Evolutionary conservation across 768 basidiomycete species (phyloP).

Genomic region (Boletus fagicola): DNA sequence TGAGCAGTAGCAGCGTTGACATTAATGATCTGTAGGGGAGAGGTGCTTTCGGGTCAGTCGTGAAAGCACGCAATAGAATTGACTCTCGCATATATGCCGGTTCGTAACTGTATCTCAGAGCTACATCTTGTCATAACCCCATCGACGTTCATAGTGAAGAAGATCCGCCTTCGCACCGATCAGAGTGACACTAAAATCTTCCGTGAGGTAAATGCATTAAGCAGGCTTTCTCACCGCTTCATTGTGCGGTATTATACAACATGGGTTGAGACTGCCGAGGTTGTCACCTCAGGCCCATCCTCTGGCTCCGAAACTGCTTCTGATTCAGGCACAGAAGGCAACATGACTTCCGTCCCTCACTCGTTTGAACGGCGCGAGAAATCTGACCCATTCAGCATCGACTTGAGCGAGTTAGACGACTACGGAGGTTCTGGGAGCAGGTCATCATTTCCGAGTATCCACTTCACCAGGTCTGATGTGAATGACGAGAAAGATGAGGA

Average conservation of each 20-base stretch:
- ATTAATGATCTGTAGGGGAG: conserved; percentile 54
- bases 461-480: conserved; percentile 58
- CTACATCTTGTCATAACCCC: background rate
- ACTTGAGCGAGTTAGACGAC: conserved; percentile 63
- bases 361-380: conserved; percentile 41
- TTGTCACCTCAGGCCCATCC: conserved; percentile 44
- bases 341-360: conserved; percentile 55
- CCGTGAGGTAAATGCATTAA: conserved; percentile 88
- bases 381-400: conserved; percentile 61
- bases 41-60: conserved; percentile 91
- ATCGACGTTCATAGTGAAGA: conserved; percentile 61
- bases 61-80: conserved; percentile 88
- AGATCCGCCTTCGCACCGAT: conserved; percentile 73
- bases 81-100: conserved; percentile 84
- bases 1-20: background rate
- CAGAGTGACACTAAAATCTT: conserved; percentile 87
- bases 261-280: conserved; percentile 77
- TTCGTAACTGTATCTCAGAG: conserved; percentile 27
- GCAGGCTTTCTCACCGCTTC: conserved; percentile 80
- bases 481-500: conserved; percentile 43
- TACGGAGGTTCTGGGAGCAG: conserved; percentile 49
- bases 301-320: conserved; percentile 44
- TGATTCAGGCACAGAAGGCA: conserved; percentile 42
- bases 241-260: conserved; percentile 92
- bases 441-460: conserved; percentile 80